phyloP scores from a whole-genome alignment of 371 early-diverging fungal genomes.

The Dinochytrium kinnereticum region DNA sequence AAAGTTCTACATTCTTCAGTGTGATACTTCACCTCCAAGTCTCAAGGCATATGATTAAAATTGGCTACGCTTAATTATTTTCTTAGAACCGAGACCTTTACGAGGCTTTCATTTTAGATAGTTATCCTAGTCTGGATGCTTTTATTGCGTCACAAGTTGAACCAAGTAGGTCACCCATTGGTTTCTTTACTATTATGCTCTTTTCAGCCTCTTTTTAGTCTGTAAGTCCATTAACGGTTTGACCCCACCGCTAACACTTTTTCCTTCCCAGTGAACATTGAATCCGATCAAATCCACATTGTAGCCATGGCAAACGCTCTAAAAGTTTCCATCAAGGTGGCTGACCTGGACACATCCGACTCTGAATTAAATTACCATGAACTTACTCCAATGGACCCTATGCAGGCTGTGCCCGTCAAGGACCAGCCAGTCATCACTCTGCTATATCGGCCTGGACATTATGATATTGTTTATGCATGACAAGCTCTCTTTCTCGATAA shows the following conservation, averaged over 20 bases:
- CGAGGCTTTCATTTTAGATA: slow-evolving; percentile 54
- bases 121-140: slow-evolving; percentile 47
- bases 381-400: slow-evolving; percentile 47
- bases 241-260: neutral
- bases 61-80: no score
- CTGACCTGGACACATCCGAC: slow-evolving; percentile 43
- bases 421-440: slow-evolving; percentile 37
- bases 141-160: slow-evolving; percentile 56
- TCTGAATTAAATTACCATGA: slow-evolving; percentile 53
- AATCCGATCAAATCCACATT: slow-evolving; percentile 58
- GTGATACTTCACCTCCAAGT: no score
- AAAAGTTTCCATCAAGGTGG: slow-evolving; percentile 46
- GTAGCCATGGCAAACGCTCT: slow-evolving; percentile 55
- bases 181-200: no score
- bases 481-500: no score
- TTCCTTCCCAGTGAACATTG: slow-evolving; percentile 48
- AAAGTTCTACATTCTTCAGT: neutral
- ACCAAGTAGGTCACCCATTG: slow-evolving; percentile 42
- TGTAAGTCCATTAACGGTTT: no score
- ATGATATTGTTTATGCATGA: slow-evolving; percentile 51
- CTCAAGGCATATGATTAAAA: no score
- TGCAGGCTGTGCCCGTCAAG: slow-evolving; percentile 4
- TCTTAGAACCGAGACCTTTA: slow-evolving; percentile 50
- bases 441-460: slow-evolving; percentile 58
- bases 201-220: no score